Base-by-base conservation (phyloP, 2,329 filamentous ascomycete species). In the Aspergillus japonicus region DNA sequence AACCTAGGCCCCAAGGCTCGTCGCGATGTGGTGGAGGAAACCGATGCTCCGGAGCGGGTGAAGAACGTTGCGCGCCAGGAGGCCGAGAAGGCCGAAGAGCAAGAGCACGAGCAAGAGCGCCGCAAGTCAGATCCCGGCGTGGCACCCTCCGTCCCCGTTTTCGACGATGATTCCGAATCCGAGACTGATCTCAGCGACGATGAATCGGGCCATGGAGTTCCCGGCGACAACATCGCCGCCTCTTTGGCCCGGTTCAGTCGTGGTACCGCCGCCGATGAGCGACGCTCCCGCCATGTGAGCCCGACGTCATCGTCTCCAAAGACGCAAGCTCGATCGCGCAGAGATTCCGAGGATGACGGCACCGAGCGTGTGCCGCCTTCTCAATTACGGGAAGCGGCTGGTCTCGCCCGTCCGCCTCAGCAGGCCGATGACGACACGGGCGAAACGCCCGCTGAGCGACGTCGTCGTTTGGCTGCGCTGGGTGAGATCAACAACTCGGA, bases 1-100 rank as follows among this genome's bases (percentile, higher is more conserved):
- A 75, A 80, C 21, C 77, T 88, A 70, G 85, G 87, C 62, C 82
- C 86, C 26, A 87, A 85, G 67, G 75, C 79, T 31, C 83, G 85
- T 42, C 81, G 80, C 14, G 80, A 77, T 51, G 62, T 78, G 5
- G 74, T 80, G 3, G 73, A 80, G 39, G 69, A 79, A 50, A 76
- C 73, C 35, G 77, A 78, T 59, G 77, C 73, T 1, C 76, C 78
- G 2, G 69, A 74, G 21, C 57, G 64, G 7, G 64, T 81, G 29
- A 76, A 80, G 64, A 63, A 75, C 56, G 73, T 74, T 29, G 71
- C 77, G 39, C 68, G 68, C 16, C 67, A 69, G 44, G 60, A 75
- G 16, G 73, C 71, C 19, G 67, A 68, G 50, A 60, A 67, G 33
- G 67, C 73, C 47, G 66, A 68, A 50, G 62, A 62, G 24, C 56